Conservation (phyloP, 2,329 filamentous ascomycete genomes). For the Ilyonectria destructans region DNA sequence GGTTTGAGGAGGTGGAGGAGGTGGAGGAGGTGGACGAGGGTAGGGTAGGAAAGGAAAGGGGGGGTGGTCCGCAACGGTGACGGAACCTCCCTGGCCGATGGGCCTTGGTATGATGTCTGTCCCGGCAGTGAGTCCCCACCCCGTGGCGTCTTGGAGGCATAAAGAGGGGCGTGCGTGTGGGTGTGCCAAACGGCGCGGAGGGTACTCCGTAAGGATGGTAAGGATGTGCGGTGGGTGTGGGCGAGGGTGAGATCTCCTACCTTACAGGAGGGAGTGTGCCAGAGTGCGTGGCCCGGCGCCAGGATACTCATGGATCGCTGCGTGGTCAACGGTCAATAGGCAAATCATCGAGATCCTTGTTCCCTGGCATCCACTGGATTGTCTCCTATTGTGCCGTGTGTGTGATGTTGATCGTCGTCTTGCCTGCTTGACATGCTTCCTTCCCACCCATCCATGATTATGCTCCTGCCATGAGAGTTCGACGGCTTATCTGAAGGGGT, state of each 20-base stretch:
- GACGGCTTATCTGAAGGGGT: neutral
- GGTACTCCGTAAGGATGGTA: too few species aligned
- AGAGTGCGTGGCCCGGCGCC: conserved; percentile 45
- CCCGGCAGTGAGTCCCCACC: conserved; percentile 48
- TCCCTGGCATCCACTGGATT: conserved; percentile 36
- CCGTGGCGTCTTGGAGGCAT: conserved; percentile 15
- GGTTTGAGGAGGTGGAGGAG: conserved; percentile 29
- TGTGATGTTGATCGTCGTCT: conserved; percentile 42
- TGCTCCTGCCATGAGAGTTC: neutral
- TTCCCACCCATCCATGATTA: neutral
- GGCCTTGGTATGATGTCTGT: conserved; percentile 40
- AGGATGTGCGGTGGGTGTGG: conserved; percentile 32
- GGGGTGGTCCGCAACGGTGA: conserved; percentile 39
- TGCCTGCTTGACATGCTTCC: conserved; percentile 12
- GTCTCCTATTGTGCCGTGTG: conserved; percentile 38
- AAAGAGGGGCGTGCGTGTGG: conserved; percentile 32
- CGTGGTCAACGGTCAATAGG: conserved; percentile 51
- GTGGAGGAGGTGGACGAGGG: conserved; percentile 14
- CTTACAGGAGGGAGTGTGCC: conserved; percentile 37
- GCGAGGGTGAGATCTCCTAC: conserved; percentile 45
- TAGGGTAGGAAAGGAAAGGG: conserved; percentile 40
- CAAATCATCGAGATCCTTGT: conserved; percentile 44
- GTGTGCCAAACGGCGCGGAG: conserved; percentile 33
- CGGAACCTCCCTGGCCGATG: conserved; percentile 44
- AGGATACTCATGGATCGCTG: conserved; percentile 50